Conservation (phyloP, 257 asterid genomes). For the Solanum pinnatisectum region DNA sequence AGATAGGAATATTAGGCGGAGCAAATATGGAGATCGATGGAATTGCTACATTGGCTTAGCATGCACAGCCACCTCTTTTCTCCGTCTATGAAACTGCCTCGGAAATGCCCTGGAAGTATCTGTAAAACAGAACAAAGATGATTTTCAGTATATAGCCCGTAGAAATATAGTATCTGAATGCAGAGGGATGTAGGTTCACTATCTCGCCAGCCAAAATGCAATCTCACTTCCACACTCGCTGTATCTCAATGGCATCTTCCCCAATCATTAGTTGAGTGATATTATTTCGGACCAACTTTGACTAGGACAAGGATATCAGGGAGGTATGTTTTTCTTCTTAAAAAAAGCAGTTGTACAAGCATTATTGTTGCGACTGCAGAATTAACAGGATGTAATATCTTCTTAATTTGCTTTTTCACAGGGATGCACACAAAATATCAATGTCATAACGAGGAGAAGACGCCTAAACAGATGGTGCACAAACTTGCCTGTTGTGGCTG, state of each 20-base stretch:
- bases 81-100: conserved; percentile 71
- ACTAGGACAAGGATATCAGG: no score
- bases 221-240: no score
- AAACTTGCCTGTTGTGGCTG: conserved; percentile 53
- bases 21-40: not conserved
- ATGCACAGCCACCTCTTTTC: conserved; percentile 84
- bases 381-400: not conserved
- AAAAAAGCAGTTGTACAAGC: not conserved
- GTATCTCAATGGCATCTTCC: no score
- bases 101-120: conserved; percentile 85
- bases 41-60: conserved; percentile 31
- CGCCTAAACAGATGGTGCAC: not conserved
- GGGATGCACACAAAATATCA: not conserved
- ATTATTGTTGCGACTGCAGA: not conserved
- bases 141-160: not conserved
- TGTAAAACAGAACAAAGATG: conserved; percentile 15
- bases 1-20: not conserved
- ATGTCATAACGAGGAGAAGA: not conserved
- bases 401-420: not conserved
- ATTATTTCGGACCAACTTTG: no score
- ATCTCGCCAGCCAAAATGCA: no score
- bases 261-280: no score
- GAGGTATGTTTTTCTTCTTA: no score
- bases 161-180: no score
- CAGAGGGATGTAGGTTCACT: no score